A percentile compares a stretch with the other conserved stretches of the same genome.
These are phyloP conservation scores for Euphorbia schlechtendalii DNA, from an alignment of 441 rosid genomes.

Conservation along the genomic window DNA sequence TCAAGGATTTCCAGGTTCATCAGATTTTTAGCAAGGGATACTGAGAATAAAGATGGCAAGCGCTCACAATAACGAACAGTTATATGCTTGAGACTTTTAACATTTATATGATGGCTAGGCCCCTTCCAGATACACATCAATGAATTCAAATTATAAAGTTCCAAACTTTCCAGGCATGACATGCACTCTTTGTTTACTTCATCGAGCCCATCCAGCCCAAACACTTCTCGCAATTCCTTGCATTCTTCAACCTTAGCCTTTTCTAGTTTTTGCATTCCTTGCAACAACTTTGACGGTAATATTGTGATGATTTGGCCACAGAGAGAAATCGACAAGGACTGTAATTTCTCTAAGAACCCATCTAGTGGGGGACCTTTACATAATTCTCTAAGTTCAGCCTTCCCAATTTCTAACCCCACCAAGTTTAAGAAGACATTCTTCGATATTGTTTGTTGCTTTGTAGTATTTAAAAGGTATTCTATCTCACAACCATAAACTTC, in stretches of 20 bases:
- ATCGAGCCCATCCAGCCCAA: background rate
- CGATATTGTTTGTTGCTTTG: background rate
- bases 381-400: background rate
- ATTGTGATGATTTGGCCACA: background rate
- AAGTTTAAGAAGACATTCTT: constrained; percentile 11
- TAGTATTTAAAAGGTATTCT: constrained; percentile 14
- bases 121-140: background rate
- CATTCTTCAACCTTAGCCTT: background rate
- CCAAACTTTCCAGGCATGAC: constrained; percentile 7
- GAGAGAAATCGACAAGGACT: background rate
- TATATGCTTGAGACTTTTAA: constrained; percentile 7
- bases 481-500: background rate
- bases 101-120: background rate
- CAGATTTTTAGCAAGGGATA: constrained; percentile 9
- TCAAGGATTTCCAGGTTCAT: constrained; percentile 7
- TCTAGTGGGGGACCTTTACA: constrained; percentile 16
- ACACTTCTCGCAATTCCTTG: background rate
- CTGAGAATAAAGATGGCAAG: constrained; percentile 9
- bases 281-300: constrained; percentile 5
- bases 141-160: background rate
- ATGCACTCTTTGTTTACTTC: background rate
- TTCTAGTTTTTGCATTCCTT: background rate
- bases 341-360: constrained; percentile 7
- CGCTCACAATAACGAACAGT: fast-evolving
- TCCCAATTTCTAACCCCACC: background rate